These are phyloP conservation scores for Collariella sp. DNA, from an alignment of 495 filamentous ascomycete genomes.

Conservation along the genomic window DNA sequence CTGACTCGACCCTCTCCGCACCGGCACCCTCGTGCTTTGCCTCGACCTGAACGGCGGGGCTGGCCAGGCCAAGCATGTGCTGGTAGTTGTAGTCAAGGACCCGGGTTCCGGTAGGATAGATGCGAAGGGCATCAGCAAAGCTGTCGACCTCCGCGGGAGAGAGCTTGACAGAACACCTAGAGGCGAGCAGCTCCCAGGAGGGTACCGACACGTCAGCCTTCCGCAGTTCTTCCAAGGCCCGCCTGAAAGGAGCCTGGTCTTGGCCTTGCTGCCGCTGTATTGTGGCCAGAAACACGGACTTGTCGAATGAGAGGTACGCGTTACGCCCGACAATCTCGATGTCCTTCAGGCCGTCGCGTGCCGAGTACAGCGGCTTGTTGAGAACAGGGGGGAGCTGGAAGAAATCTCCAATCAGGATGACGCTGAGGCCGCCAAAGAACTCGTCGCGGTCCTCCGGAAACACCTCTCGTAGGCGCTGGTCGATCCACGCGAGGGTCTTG, in stretches of 20 bases:
- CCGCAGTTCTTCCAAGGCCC: not conserved
- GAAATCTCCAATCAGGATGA: constrained; percentile 1
- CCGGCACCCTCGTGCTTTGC: not conserved
- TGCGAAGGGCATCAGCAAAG: not conserved
- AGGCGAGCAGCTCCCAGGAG: not conserved
- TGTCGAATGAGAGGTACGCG: not conserved
- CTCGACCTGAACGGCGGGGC: constrained; percentile 1
- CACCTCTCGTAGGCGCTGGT: constrained; percentile 3
- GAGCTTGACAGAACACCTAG: not conserved
- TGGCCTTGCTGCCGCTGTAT: constrained; percentile 3
- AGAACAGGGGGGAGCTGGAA: constrained; percentile 1
- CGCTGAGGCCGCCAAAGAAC: not conserved
- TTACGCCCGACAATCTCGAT: not conserved
- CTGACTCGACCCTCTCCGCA: not conserved
- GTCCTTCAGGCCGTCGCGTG: not conserved
- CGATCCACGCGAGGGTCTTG: constrained; percentile 1
- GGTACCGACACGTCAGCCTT: not conserved
- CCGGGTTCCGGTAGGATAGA: not conserved
- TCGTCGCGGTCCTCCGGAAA: not conserved
- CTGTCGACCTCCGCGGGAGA: not conserved
- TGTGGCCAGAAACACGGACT: not conserved
- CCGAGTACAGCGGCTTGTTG: not conserved
- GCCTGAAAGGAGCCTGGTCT: constrained; percentile 2
- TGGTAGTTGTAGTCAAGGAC: not conserved
- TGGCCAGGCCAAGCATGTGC: not conserved